These are phyloP conservation scores for Eremochloa ophiuroides DNA, from an alignment of 176 grass and related monocot genomes.

Conservation along the genomic window DNA sequence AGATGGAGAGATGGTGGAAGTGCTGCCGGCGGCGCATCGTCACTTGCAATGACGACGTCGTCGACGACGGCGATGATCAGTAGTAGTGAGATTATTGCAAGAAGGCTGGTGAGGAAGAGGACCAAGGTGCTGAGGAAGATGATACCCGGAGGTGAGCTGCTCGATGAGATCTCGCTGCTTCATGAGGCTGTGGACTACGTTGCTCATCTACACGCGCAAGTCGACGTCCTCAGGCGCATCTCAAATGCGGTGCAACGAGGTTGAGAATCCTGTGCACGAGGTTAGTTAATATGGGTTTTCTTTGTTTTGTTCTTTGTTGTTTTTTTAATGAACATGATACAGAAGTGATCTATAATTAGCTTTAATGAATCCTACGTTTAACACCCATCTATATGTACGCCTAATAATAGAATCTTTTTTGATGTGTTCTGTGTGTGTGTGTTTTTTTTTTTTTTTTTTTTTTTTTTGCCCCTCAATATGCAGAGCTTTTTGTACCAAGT, in stretches of 20 bases:
- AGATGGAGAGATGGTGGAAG: background rate
- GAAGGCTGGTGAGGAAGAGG: conserved; percentile 59
- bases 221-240: conserved; percentile 54
- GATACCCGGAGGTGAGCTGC: conserved; percentile 56
- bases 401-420: background rate
- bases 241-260: conserved; percentile 23
- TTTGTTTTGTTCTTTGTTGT: background rate
- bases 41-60: background rate
- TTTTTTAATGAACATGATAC: background rate
- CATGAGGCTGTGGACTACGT: conserved; percentile 73
- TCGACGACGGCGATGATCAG: background rate
- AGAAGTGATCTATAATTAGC: background rate
- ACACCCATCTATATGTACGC: background rate
- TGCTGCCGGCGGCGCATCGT: background rate
- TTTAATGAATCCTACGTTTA: background rate
- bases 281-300: background rate
- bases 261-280: background rate
- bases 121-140: conserved; percentile 58
- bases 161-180: conserved; percentile 49
- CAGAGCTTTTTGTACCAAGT: background rate
- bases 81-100: conserved; percentile 40
- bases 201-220: conserved; percentile 55
- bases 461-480: background rate
- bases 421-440: background rate
- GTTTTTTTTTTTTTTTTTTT: too few relatives aligned